phyloP scores from a whole-genome alignment of 2,329 filamentous ascomycete species.

The Botrytis medusae region DNA sequence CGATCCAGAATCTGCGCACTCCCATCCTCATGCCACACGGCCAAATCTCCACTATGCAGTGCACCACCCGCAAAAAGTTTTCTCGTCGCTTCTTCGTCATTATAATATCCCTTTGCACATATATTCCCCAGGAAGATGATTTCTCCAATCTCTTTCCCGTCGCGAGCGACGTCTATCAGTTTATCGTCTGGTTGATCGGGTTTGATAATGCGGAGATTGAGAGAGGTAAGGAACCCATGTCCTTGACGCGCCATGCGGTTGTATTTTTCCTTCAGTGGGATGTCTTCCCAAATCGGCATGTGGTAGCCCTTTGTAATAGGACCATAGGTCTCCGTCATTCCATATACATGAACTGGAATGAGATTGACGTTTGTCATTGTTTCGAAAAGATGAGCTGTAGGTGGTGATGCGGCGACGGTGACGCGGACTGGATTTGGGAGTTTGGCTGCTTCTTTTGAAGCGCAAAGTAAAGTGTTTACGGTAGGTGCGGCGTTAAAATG shows the following conservation, averaged over 20 bases:
- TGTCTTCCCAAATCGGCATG: slow-evolving; percentile 77
- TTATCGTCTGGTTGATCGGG: slow-evolving; percentile 66
- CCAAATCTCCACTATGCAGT: slow-evolving; percentile 86
- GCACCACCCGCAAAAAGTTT: slow-evolving; percentile 87
- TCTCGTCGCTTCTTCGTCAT: slow-evolving; percentile 79
- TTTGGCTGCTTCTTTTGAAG: slow-evolving; percentile 68
- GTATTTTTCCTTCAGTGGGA: slow-evolving; percentile 76
- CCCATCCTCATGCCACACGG: slow-evolving; percentile 89
- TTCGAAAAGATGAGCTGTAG: slow-evolving; percentile 86
- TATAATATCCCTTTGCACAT: slow-evolving; percentile 88
- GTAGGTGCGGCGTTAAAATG: slow-evolving; percentile 97
- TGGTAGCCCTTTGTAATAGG: slow-evolving; percentile 93
- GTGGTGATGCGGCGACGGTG: slow-evolving; percentile 89
- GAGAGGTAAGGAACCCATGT: slow-evolving; percentile 81
- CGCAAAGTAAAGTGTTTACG: slow-evolving; percentile 90
- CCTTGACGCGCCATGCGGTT: slow-evolving; percentile 90
- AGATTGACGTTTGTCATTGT: slow-evolving; percentile 83
- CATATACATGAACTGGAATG: slow-evolving; percentile 90
- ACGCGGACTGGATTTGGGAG: slow-evolving; percentile 74
- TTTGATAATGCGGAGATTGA: slow-evolving; percentile 81
- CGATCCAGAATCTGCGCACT: slow-evolving; percentile 89
- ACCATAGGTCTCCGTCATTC: slow-evolving; percentile 85
- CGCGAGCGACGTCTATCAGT: slow-evolving; percentile 64
- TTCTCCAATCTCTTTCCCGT: slow-evolving; percentile 77
- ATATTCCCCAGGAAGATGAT: slow-evolving; percentile 91